A percentile compares a stretch with the other conserved stretches of the same genome.
phyloP scores from a whole-genome alignment of 768 basidiomycete genomes.

The Xanthoconium purpureum region DNA sequence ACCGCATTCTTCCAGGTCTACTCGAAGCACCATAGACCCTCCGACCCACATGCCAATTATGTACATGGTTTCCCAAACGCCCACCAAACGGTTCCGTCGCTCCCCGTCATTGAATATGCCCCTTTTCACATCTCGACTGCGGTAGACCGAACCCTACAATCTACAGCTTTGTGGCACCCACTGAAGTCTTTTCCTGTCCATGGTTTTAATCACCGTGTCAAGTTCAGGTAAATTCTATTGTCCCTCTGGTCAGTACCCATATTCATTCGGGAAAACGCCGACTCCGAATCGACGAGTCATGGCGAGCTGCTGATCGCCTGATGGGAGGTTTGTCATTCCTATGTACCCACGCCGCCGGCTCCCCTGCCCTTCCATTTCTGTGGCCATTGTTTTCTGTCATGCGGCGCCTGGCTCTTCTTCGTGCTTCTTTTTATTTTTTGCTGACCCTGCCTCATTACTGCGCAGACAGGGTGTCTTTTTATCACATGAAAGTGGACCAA shows the following conservation, averaged over 20 bases:
- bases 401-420: neutral
- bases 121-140: neutral
- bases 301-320: neutral
- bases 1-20: neutral
- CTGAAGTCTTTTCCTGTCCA: neutral
- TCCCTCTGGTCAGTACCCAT: neutral
- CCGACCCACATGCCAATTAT: no score
- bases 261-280: neutral
- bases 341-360: neutral
- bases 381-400: neutral
- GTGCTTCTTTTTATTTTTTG: neutral
- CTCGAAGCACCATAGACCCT: neutral
- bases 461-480: neutral
- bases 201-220: neutral
- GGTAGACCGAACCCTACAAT: neutral
- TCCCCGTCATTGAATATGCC: neutral
- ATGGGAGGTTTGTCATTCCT: neutral
- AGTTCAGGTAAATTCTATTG: neutral
- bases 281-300: neutral
- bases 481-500: neutral
- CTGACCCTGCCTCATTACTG: conserved; percentile 8
- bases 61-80: neutral
- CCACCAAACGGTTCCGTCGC: neutral
- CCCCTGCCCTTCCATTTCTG: neutral
- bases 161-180: conserved; percentile 6